Conservation (phyloP, 139 green algal species). For the Nannochloris sp. region DNA sequence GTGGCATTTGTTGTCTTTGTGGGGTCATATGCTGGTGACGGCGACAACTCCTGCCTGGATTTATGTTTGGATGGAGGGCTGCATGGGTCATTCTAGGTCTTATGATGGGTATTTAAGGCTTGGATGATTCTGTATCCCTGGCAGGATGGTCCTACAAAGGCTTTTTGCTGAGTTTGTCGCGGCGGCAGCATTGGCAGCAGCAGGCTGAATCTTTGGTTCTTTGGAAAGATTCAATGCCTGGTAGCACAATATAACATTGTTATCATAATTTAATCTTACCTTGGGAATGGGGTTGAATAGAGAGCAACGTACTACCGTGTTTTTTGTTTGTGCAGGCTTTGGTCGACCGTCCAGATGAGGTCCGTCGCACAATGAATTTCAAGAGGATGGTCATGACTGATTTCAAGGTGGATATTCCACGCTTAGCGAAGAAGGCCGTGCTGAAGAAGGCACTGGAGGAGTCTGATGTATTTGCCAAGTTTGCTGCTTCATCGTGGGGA, state of each 20-base stretch:
- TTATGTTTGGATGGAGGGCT: too few species aligned
- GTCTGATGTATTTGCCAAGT: slow-evolving; percentile 80
- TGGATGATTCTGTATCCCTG: too few species aligned
- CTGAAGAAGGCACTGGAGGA: slow-evolving; percentile 64
- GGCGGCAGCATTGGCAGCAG: neutral
- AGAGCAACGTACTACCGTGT: neutral
- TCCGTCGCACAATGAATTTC: slow-evolving; percentile 70
- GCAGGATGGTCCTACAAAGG: too few species aligned
- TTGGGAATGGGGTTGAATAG: too few species aligned
- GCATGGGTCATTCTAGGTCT: too few species aligned
- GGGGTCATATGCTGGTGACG: too few species aligned
- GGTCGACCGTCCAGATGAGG: slow-evolving; percentile 75
- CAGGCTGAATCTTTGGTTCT: neutral
- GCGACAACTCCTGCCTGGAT: too few species aligned
- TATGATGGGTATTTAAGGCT: too few species aligned
- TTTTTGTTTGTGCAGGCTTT: slow-evolving; percentile 60
- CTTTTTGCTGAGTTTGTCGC: too few species aligned
- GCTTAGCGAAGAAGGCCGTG: slow-evolving; percentile 79
- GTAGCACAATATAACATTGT: too few species aligned
- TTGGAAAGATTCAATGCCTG: neutral
- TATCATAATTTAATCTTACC: too few species aligned
- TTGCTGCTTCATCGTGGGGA: slow-evolving; percentile 64
- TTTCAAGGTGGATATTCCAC: slow-evolving; percentile 84
- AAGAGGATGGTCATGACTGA: slow-evolving; percentile 92
- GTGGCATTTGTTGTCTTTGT: too few species aligned